A percentile compares a stretch with the other conserved stretches of the same genome.
These are phyloP conservation scores for Trichoderma sp. DNA, from an alignment of 2,329 filamentous ascomycete genomes.

Conservation along the genomic window DNA sequence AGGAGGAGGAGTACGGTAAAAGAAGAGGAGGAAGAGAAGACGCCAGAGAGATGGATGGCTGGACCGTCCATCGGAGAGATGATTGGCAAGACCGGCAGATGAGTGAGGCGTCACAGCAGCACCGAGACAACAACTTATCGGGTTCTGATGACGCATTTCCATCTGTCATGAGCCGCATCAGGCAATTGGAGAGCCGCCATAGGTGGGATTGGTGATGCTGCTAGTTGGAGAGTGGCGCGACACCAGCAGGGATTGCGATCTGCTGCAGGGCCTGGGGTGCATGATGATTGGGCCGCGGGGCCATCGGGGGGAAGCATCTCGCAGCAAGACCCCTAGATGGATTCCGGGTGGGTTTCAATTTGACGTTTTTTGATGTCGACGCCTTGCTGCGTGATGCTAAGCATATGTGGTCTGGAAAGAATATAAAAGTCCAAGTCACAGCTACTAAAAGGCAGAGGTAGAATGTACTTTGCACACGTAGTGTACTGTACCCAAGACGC, in stretches of 20 bases:
- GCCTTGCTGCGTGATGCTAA: neutral
- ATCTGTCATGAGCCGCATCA: slow-evolving; percentile 25
- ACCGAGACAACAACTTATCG: slow-evolving; percentile 12
- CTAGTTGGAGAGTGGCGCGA: slow-evolving; percentile 10
- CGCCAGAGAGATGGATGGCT: neutral
- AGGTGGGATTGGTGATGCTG: slow-evolving; percentile 14
- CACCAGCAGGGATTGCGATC: slow-evolving; percentile 16
- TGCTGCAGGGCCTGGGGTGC: neutral
- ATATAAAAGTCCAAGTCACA: neutral
- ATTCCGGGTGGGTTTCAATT: neutral
- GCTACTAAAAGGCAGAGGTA: too few species aligned
- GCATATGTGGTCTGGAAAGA: neutral
- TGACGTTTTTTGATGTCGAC: neutral
- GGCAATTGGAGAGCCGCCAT: slow-evolving; percentile 15
- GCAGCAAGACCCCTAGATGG: slow-evolving; percentile 11
- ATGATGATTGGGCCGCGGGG: slow-evolving; percentile 6
- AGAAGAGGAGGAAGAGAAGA: neutral
- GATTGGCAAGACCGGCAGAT: slow-evolving; percentile 3
- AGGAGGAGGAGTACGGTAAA: too few species aligned
- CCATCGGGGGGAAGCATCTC: neutral
- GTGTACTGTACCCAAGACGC: too few species aligned
- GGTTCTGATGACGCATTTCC: slow-evolving; percentile 30
- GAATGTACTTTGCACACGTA: neutral
- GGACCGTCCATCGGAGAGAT: neutral
- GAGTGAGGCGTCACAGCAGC: neutral